These are phyloP conservation scores for Backusella morwellensis DNA, from an alignment of 192 early-diverging fungal species.

Conservation along the genomic window DNA sequence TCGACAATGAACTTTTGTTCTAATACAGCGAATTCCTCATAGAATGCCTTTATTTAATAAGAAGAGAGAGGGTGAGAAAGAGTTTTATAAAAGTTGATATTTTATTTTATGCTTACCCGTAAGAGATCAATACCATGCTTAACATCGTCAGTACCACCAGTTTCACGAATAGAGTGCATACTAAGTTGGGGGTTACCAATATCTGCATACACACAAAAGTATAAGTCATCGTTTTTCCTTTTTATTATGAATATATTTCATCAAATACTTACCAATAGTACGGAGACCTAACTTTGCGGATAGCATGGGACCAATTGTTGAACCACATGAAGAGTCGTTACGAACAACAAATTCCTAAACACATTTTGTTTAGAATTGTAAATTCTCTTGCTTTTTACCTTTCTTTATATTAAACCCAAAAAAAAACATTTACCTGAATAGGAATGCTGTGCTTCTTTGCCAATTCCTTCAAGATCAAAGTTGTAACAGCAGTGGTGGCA, in stretches of 20 bases:
- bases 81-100: too few species aligned
- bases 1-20: slow-evolving; percentile 56
- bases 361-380: background rate
- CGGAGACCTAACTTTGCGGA: slow-evolving; percentile 90
- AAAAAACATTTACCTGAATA: slow-evolving; percentile 58
- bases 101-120: slow-evolving; percentile 44
- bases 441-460: slow-evolving; percentile 77
- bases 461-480: slow-evolving; percentile 70
- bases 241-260: background rate
- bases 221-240: too few species aligned
- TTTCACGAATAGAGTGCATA: slow-evolving; percentile 98
- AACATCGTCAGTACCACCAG: slow-evolving; percentile 87
- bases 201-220: slow-evolving; percentile 47
- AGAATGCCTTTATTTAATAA: slow-evolving; percentile 44
- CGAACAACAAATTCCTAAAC: slow-evolving; percentile 78
- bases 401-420: too few species aligned
- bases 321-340: slow-evolving; percentile 94
- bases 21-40: slow-evolving; percentile 57
- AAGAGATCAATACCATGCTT: slow-evolving; percentile 82
- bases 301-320: slow-evolving; percentile 97
- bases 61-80: slow-evolving; percentile 10
- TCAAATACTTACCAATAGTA: slow-evolving; percentile 69
- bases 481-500: slow-evolving; percentile 73
- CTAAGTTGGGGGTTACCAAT: slow-evolving; percentile 94
- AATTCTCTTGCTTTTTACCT: background rate